Conservation (phyloP, 108 stramenopile species). For the Fistulifera pelliculosa region DNA sequence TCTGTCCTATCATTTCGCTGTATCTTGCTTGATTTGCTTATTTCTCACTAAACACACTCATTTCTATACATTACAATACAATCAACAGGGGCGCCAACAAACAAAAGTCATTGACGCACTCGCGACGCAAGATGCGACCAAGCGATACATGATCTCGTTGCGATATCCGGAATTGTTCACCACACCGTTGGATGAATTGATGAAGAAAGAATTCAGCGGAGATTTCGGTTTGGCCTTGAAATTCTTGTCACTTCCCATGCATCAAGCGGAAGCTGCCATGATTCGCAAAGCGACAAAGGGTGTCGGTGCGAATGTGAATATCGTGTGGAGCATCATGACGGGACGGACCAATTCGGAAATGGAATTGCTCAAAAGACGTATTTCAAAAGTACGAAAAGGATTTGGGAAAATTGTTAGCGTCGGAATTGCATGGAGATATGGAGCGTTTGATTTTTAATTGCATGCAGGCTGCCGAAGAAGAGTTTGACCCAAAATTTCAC, state of each 20-base stretch:
- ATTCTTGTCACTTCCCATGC: conserved; percentile 36
- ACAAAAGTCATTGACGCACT: conserved; percentile 27
- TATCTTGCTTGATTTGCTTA: too few species aligned
- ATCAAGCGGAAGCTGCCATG: conserved; percentile 57
- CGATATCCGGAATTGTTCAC: conserved; percentile 46
- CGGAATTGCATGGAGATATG: conserved; percentile 51
- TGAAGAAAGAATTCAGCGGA: conserved; percentile 52
- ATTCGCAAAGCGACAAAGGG: conserved; percentile 51
- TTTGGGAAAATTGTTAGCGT: conserved; percentile 32
- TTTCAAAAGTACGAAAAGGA: conserved; percentile 63
- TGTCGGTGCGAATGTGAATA: conserved; percentile 40
- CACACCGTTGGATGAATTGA: conserved; percentile 36
- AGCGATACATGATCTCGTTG: conserved; percentile 35
- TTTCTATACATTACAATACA: too few species aligned
- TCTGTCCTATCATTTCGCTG: too few species aligned
- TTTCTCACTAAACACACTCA: too few species aligned
- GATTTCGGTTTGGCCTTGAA: conserved; percentile 43
- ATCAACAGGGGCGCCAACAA: conserved; percentile 34
- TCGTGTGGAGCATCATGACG: conserved; percentile 46
- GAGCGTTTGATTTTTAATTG: conserved; percentile 38
- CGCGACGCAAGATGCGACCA: conserved; percentile 24
- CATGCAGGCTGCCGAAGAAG: conserved; percentile 53
- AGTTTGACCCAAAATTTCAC: conserved; percentile 54
- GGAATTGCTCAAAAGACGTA: conserved; percentile 48
- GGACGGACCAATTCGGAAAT: conserved; percentile 61